A percentile compares a stretch with the other conserved stretches of the same genome.
These are phyloP conservation scores for Ophiostoma novo-ulmi DNA, from an alignment of 2,329 filamentous ascomycete genomes.

Conservation along the genomic window DNA sequence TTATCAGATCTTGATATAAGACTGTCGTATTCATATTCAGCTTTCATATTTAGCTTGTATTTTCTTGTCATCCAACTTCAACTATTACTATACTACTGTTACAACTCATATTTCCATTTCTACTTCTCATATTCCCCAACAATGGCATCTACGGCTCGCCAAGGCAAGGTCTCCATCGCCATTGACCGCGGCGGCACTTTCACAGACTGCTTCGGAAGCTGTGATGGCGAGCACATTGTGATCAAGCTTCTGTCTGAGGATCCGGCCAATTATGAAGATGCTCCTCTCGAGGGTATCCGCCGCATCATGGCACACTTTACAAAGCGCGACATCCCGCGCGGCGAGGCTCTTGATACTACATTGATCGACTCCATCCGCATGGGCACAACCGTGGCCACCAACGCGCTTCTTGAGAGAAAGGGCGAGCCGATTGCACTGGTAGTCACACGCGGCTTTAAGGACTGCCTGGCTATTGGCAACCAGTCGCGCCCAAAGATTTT, in stretches of 20 bases:
- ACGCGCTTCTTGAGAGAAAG: slow-evolving; percentile 83
- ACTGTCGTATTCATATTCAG: neutral
- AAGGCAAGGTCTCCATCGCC: slow-evolving; percentile 47
- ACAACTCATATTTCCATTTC: neutral
- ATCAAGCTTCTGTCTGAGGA: slow-evolving; percentile 65
- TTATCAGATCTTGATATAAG: neutral
- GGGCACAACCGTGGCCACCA: slow-evolving; percentile 93
- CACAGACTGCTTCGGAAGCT: slow-evolving; percentile 85
- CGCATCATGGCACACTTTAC: slow-evolving; percentile 77
- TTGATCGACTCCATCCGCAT: slow-evolving; percentile 88
- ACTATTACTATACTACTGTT: neutral
- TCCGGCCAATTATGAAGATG: slow-evolving; percentile 84
- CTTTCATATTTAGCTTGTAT: neutral
- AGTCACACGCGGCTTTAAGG: slow-evolving; percentile 80
- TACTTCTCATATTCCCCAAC: neutral
- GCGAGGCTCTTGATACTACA: slow-evolving; percentile 72
- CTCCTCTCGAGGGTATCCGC: slow-evolving; percentile 84
- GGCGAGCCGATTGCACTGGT: slow-evolving; percentile 84
- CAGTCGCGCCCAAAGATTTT: slow-evolving; percentile 88
- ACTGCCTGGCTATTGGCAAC: slow-evolving; percentile 84
- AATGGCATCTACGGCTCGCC: slow-evolving; percentile 17
- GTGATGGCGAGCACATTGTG: slow-evolving; percentile 41
- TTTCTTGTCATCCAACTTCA: neutral
- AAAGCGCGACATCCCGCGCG: slow-evolving; percentile 69
- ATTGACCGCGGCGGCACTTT: slow-evolving; percentile 83